Evolutionary conservation across 305 asterid genomes (phyloP).

Genomic region (Petunia hybrid): DNA sequence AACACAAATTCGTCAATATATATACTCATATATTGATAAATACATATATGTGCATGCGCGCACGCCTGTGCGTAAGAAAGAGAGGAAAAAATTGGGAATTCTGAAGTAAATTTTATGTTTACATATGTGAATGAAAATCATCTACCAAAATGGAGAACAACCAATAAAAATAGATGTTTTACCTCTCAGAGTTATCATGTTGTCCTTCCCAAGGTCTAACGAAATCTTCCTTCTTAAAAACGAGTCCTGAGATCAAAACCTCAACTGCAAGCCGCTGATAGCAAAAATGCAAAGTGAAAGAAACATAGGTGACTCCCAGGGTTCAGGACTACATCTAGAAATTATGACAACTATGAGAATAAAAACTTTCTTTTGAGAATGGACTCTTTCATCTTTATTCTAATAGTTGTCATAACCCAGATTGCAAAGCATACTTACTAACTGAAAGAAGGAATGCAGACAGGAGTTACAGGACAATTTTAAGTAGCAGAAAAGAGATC

Average conservation of each 20-base stretch:
- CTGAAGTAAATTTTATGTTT: not conserved
- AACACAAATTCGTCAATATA: not conserved
- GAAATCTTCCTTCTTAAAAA: constrained; percentile 84
- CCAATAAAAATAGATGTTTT: constrained; percentile 30
- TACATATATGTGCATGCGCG: no score
- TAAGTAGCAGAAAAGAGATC: constrained; percentile 17
- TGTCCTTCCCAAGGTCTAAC: constrained; percentile 90
- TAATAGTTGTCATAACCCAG: not conserved
- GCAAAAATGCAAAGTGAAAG: constrained; percentile 42
- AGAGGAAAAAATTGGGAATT: not conserved
- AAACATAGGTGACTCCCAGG: constrained; percentile 25
- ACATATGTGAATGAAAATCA: not conserved
- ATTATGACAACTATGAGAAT: constrained; percentile 19
- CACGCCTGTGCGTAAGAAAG: no score
- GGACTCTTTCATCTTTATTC: not conserved
- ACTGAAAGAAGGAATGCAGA: constrained; percentile 29
- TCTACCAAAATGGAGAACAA: constrained; percentile 18
- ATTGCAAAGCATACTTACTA: constrained; percentile 28
- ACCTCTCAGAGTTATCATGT: constrained; percentile 83
- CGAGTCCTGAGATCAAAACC: constrained; percentile 87
- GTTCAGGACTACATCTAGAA: not conserved
- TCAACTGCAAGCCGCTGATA: constrained; percentile 89
- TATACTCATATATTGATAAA: not conserved
- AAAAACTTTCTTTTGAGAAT: not conserved
- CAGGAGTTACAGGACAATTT: constrained; percentile 1